Evolutionary conservation across 1,284 basidiomycete genomes (phyloP), one percentile per base, ranked within the genome.

Genomic region (Malassezia nana): DNA sequence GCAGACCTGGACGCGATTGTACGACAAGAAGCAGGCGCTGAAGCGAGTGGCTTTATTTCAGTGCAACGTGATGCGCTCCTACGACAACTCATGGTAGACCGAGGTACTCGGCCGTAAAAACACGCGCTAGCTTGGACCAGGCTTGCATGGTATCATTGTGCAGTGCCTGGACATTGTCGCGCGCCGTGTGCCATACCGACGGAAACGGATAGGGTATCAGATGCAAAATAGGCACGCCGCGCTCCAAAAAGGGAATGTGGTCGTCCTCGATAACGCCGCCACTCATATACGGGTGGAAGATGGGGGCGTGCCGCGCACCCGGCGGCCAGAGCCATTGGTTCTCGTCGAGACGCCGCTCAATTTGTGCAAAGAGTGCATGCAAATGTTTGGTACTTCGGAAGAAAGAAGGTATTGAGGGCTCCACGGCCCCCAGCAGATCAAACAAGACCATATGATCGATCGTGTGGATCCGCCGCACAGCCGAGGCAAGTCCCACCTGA

Each of bases 161-260:
- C 22, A 99, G 78, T 0, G 87, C 89, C 13, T 81, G 80, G 2
- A 83, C 86, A 75, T 98, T 85, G 76, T 99, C 94, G 86, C 90
- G 64, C 6, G 89, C 71, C 13, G 80, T 85, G 75, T 96, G 94
- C 94, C 92, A 96, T 6, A 94, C 90, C 2, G 46, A 58, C 0
- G 94, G 94, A 74, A 98, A 98, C 0, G 88, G 90, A 38, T 81
- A 81, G 0, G 91, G 77, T 56, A 98, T 98, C 46, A 98, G 71
- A 74, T 99, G 94, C 59, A 98, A 75, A 44, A 96, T 78, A 52
- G 83, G 88, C 16, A 99, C 90, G 6, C 92, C 94, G 48, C 79
- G 76, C 31, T 78, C 75, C 40, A 94, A 68, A 77, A 99, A 98
- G 13, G 94, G 94, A 24, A 89, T 75, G 74, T 99, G 94, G 76